phyloP scores from a whole-genome alignment of 1,284 basidiomycete genomes.

The Marasmius fiardii region DNA sequence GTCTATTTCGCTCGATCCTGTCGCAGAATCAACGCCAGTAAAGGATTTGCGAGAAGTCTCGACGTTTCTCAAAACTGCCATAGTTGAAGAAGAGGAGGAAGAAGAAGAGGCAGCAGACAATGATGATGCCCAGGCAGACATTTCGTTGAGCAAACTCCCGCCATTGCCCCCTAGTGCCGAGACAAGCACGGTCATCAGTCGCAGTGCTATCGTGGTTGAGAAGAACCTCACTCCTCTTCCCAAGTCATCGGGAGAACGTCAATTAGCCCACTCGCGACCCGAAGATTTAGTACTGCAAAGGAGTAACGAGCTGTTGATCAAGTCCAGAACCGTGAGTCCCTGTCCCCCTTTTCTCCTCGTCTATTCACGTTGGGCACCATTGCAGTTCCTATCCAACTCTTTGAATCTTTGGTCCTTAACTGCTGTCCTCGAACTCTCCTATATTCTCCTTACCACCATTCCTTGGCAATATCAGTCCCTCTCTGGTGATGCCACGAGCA shows the following conservation, averaged over 20 bases:
- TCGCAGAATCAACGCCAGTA: constrained; percentile 42
- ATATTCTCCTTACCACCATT: constrained; percentile 40
- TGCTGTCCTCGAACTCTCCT: constrained; percentile 41
- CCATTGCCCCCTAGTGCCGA: constrained; percentile 32
- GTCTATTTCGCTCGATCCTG: constrained; percentile 27
- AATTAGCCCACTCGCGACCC: constrained; percentile 29
- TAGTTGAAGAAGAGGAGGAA: constrained; percentile 22
- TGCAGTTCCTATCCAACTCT: constrained; percentile 53
- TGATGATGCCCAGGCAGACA: background rate
- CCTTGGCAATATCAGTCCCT: constrained; percentile 36
- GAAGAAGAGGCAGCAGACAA: constrained; percentile 5
- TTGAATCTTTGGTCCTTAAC: constrained; percentile 49
- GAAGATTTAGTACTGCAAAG: constrained; percentile 30
- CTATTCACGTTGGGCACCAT: background rate
- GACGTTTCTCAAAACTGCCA: constrained; percentile 44
- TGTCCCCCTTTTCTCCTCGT: constrained; percentile 11
- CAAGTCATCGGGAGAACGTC: constrained; percentile 22
- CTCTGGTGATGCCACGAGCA: constrained; percentile 21
- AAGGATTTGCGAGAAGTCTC: constrained; percentile 47
- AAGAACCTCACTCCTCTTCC: constrained; percentile 33
- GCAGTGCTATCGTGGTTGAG: constrained; percentile 2
- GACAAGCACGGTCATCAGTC: constrained; percentile 2
- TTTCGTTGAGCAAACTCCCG: constrained; percentile 33
- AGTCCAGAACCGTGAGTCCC: constrained; percentile 38
- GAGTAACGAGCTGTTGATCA: constrained; percentile 33